Base-by-base conservation (phyloP, 192 early-diverging fungal species). In the Linnemannia exigua region DNA sequence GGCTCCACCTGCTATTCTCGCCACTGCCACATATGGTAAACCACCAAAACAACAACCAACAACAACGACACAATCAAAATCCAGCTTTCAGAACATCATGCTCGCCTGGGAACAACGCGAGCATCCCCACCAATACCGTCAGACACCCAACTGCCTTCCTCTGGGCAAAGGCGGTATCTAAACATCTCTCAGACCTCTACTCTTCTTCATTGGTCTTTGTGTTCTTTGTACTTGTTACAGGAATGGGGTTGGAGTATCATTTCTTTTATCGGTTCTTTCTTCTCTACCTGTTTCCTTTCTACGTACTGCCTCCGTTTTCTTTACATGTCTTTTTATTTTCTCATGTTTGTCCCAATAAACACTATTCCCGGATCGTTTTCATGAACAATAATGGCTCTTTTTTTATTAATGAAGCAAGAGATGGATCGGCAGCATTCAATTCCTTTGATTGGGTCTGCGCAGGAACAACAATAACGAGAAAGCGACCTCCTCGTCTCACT, bases 51-150 rank as follows among this genome's bases (percentile, higher is more conserved):
- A 50, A 50, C 9, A 50, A 50, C 48, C 5, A 50, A 50, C 15
- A 33, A 31, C 4, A 63, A 33, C 58, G 25, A 61, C 58, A 14
- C 51, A 22, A 54, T n/a, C 58, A 17, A n/a, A 28, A 36, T 48
- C 16, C 28, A 79, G 83, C 52, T 86, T 85, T 75, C 77, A 79
- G 67, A 2, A 76, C 38, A 76, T 86, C 61, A 86, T 86, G 78
- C 66, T 86, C n/a, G 61, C 37, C 9, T 86, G 83, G 83, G 83
- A 86, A 33, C 77, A 79, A 36, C 73, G 69, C 3, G 83, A 86
- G 54, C 83, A 80, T 52, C 83, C 78, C 16, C 31, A 35, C 31
- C 22, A 79, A 33, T 86, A 86, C 78, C 46, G 51, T 20, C 48
- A 52, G 31, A 80, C 78, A 8, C 83, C 78, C 35, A 86, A 86